A percentile compares a stretch with the other conserved stretches of the same genome.
Conservation (phyloP, 306 rosid genomes). For the Castanea sativa region DNA sequence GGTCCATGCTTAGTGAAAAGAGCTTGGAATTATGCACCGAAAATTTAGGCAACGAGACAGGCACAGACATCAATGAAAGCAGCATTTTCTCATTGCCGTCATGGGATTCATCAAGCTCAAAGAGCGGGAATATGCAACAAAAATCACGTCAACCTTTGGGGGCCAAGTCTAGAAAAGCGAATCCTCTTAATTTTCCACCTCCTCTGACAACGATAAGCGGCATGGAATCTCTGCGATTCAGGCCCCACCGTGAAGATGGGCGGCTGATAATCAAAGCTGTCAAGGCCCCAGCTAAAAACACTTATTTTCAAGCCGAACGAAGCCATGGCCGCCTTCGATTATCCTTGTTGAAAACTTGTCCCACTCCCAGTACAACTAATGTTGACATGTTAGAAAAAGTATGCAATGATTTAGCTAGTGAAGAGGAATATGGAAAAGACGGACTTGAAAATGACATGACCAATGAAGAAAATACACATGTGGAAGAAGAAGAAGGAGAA, state of each 20-base stretch:
- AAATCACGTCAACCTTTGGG: conserved; percentile 26
- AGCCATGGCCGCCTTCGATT: conserved; percentile 88
- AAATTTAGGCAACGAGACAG: conserved; percentile 81
- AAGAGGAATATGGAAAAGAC: conserved; percentile 9
- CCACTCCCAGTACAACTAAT: background rate
- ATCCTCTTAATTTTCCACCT: conserved; percentile 60
- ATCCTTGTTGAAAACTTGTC: conserved; percentile 29
- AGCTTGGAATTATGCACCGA: conserved; percentile 86
- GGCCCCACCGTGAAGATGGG: conserved; percentile 79
- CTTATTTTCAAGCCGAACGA: conserved; percentile 62
- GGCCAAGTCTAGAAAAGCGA: conserved; percentile 31
- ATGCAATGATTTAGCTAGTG: conserved; percentile 19
- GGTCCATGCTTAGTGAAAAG: conserved; percentile 40
- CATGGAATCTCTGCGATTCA: conserved; percentile 45
- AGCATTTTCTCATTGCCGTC: conserved; percentile 37
- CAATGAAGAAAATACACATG: background rate
- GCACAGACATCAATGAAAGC: conserved; percentile 54
- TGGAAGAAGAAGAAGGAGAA: conserved; percentile 14
- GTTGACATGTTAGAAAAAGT: conserved; percentile 30
- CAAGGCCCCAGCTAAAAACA: conserved; percentile 39
- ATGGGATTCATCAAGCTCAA: background rate
- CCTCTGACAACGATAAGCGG: conserved; percentile 96
- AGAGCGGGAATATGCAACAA: conserved; percentile 19
- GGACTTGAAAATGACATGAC: conserved; percentile 25
- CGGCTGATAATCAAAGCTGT: conserved; percentile 65